Conservation (phyloP, 2,329 filamentous ascomycete species). For the Aspergillus fijiensis region DNA sequence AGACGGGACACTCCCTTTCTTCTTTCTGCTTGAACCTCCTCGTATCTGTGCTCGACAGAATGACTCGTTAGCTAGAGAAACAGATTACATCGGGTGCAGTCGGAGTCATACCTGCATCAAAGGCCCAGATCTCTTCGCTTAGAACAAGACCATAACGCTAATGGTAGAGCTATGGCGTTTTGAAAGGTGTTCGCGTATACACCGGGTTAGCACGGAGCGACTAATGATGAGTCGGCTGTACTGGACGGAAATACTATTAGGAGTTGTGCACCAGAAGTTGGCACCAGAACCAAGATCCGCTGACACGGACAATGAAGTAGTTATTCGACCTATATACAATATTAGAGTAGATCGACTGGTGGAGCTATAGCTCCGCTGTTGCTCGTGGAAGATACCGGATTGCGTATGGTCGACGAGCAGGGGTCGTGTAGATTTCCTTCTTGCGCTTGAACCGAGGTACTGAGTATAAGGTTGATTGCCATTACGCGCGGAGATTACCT, state of each 20-base stretch:
- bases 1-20: background rate
- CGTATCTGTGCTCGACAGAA: background rate
- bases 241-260: background rate
- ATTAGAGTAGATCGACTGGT: conserved; percentile 1
- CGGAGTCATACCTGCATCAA: background rate
- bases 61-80: background rate
- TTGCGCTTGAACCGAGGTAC: background rate
- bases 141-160: background rate
- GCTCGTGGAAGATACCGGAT: conserved; percentile 24
- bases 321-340: background rate
- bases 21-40: background rate
- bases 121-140: background rate
- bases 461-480: background rate
- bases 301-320: background rate
- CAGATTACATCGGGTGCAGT: background rate
- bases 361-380: conserved; percentile 8
- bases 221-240: background rate
- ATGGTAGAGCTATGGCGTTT: background rate
- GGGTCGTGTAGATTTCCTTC: conserved; percentile 9
- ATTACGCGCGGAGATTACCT: background rate
- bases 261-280: background rate
- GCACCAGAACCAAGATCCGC: background rate
- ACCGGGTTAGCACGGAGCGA: background rate
- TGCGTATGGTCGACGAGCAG: conserved; percentile 19
- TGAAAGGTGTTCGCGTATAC: background rate